These are phyloP conservation scores for Amaranthus hypochondriacus DNA, from an alignment of 148 eudicot species.

Conservation along the genomic window DNA sequence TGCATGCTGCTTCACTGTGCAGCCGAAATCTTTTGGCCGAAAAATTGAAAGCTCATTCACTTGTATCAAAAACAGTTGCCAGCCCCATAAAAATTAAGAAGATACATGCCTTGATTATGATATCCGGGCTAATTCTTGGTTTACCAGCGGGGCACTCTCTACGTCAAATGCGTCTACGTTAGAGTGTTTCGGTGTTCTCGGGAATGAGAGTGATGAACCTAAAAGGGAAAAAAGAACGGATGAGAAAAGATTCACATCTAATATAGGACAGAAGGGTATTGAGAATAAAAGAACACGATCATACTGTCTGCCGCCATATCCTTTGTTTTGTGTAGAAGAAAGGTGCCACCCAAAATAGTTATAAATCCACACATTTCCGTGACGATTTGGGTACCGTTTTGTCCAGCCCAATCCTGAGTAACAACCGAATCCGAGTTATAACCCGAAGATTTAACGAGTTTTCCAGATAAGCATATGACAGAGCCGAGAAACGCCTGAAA, in stretches of 20 bases:
- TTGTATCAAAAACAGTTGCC: neutral
- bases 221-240: neutral
- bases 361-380: conserved; percentile 61
- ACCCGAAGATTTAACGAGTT: neutral
- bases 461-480: neutral
- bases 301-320: conserved; percentile 53
- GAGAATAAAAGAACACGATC: neutral
- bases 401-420: conserved; percentile 52
- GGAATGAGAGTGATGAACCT: conserved; percentile 24
- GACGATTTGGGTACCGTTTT: conserved; percentile 45
- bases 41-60: conserved; percentile 2
- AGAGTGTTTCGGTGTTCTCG: conserved; percentile 27
- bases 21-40: neutral
- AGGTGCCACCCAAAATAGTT: conserved; percentile 50
- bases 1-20: neutral
- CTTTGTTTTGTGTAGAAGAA: conserved; percentile 57
- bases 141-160: conserved; percentile 30
- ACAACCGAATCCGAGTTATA: conserved; percentile 9
- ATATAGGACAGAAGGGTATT: neutral
- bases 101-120: conserved; percentile 11
- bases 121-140: conserved; percentile 25
- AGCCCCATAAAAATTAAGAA: neutral
- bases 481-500: no score
- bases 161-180: conserved; percentile 26
- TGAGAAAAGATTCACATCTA: neutral